phyloP scores from a whole-genome alignment of 805 yeast genomes.

The Metschnikowia bowlesiae region DNA sequence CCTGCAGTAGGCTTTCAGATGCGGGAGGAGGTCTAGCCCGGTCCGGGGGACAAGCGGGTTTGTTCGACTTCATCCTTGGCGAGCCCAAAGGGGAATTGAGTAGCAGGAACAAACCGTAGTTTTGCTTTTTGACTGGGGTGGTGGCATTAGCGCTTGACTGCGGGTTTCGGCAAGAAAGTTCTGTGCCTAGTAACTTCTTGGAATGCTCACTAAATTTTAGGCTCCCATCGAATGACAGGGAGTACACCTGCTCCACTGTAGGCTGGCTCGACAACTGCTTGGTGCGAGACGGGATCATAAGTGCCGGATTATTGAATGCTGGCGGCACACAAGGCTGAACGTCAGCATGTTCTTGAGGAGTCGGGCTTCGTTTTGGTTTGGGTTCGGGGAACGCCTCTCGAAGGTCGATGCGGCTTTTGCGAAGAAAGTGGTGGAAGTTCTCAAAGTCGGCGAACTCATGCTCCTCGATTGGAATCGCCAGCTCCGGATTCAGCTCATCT shows the following conservation, averaged over 20 bases:
- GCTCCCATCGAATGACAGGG: constrained; percentile 10
- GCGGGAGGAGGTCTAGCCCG: not conserved
- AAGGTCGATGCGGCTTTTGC: constrained; percentile 32
- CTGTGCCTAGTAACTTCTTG: constrained; percentile 10
- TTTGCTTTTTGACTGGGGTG: constrained; percentile 10
- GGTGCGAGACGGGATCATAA: constrained; percentile 16
- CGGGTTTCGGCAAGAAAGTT: too few relatives aligned
- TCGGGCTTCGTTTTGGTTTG: constrained; percentile 18
- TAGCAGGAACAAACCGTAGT: constrained; percentile 20
- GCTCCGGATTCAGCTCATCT: constrained; percentile 6
- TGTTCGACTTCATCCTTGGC: constrained; percentile 9
- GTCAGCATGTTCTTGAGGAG: not conserved
- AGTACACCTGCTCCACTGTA: constrained; percentile 32
- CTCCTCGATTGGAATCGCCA: not conserved
- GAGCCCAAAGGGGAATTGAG: constrained; percentile 19
- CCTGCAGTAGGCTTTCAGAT: not conserved
- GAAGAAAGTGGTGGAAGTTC: constrained; percentile 23
- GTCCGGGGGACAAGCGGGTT: not conserved
- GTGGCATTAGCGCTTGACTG: constrained; percentile 1
- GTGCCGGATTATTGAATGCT: constrained; percentile 36
- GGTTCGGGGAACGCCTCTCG: constrained; percentile 26
- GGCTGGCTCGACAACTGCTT: constrained; percentile 16
- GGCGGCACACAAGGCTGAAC: constrained; percentile 10
- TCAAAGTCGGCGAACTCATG: constrained; percentile 18
- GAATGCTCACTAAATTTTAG: constrained; percentile 16